Conservation (phyloP, 805 yeast genomes). For the Candida saitoana region DNA sequence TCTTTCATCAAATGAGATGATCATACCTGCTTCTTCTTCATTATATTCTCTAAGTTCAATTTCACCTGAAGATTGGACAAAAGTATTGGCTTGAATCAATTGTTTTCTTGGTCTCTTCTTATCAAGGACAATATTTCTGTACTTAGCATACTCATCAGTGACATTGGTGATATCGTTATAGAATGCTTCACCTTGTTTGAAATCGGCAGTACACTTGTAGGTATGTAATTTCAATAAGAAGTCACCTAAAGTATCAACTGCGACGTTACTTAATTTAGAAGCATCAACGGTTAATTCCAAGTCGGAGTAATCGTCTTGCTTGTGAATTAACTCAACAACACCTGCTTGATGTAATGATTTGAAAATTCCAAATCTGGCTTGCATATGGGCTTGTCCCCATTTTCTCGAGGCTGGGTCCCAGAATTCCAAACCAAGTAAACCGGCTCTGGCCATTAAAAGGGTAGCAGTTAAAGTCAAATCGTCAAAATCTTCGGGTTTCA, state of each 20-base stretch:
- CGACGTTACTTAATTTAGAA: slow-evolving; percentile 60
- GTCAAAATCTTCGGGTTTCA: slow-evolving; percentile 54
- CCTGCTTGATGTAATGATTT: slow-evolving; percentile 69
- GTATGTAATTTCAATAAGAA: slow-evolving; percentile 71
- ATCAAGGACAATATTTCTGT: slow-evolving; percentile 61
- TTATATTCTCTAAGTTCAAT: slow-evolving; percentile 68
- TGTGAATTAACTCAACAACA: slow-evolving; percentile 52
- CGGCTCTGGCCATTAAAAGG: slow-evolving; percentile 84
- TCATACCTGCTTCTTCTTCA: slow-evolving; percentile 71
- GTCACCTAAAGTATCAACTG: slow-evolving; percentile 69
- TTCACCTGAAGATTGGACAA: slow-evolving; percentile 24
- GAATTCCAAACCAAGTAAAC: slow-evolving; percentile 73
- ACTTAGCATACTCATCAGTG: slow-evolving; percentile 56
- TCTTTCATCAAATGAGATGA: slow-evolving; percentile 66
- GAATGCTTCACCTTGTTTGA: slow-evolving; percentile 56
- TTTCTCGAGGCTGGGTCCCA: slow-evolving; percentile 80
- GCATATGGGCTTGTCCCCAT: slow-evolving; percentile 97
- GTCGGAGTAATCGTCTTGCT: slow-evolving; percentile 51
- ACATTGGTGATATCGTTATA: slow-evolving; percentile 69
- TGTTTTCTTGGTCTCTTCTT: slow-evolving; percentile 83
- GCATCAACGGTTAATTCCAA: slow-evolving; percentile 57
- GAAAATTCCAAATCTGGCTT: slow-evolving; percentile 83
- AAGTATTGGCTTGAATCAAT: slow-evolving; percentile 77
- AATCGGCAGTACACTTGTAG: slow-evolving; percentile 75
- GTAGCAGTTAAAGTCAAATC: slow-evolving; percentile 65